Conservation (phyloP, 495 filamentous ascomycete genomes). For the Trichoderma gamsii region DNA sequence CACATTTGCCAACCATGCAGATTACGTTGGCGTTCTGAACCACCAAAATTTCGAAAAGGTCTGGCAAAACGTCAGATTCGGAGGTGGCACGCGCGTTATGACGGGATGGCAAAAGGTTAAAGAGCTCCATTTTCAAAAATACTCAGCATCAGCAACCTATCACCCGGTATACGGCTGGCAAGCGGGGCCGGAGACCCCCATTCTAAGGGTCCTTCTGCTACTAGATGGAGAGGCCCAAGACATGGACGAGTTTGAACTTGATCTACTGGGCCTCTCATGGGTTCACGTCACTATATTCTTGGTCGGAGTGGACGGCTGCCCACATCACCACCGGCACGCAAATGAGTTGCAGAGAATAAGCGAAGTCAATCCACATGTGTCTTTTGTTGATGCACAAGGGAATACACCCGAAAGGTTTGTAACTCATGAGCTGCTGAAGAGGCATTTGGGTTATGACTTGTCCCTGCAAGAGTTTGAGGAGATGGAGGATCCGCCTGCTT, state of each 20-base stretch:
- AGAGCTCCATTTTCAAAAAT: slow-evolving; percentile 43
- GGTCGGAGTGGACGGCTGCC: slow-evolving; percentile 44
- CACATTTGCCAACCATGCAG: slow-evolving; percentile 35
- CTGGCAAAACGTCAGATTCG: slow-evolving; percentile 34
- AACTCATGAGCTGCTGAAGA: slow-evolving; percentile 43
- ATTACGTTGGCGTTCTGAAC: slow-evolving; percentile 36
- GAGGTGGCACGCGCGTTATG: slow-evolving; percentile 41
- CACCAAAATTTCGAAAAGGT: slow-evolving; percentile 33
- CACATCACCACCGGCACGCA: slow-evolving; percentile 44
- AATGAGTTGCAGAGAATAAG: slow-evolving; percentile 43
- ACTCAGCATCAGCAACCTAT: slow-evolving; percentile 39
- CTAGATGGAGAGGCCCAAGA: slow-evolving; percentile 43
- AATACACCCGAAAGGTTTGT: slow-evolving; percentile 42
- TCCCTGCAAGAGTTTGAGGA: slow-evolving; percentile 39
- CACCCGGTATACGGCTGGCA: slow-evolving; percentile 46
- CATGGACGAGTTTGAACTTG: slow-evolving; percentile 48
- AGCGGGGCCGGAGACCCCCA: slow-evolving; percentile 41
- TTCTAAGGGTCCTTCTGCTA: slow-evolving; percentile 37
- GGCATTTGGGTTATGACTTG: slow-evolving; percentile 42
- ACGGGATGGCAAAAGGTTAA: slow-evolving; percentile 46
- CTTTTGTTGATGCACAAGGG: slow-evolving; percentile 46
- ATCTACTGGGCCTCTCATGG: slow-evolving; percentile 41
- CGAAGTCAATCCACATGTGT: slow-evolving; percentile 42
- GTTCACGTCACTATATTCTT: slow-evolving; percentile 46
- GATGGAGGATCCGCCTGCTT: slow-evolving; percentile 23